Conservation (phyloP, 2,329 filamentous ascomycete species). For the Clonostachys chloroleuca region DNA sequence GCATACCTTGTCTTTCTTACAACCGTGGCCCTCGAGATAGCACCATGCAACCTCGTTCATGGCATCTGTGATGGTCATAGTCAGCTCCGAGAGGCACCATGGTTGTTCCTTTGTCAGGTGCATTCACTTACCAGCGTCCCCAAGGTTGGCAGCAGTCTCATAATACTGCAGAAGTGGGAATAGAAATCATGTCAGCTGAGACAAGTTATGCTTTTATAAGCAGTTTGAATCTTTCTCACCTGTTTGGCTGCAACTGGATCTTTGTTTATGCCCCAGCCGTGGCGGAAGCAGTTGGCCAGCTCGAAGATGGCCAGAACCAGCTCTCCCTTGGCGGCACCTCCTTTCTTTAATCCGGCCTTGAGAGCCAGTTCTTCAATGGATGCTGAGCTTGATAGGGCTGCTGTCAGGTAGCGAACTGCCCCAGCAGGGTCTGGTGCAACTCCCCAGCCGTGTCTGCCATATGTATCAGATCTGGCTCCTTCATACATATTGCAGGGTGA, state of each 20-base stretch:
- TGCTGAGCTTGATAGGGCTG: constrained; percentile 86
- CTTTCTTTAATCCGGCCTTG: constrained; percentile 83
- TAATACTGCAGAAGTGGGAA: constrained; percentile 66
- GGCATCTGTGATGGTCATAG: constrained; percentile 58
- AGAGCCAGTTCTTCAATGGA: constrained; percentile 82
- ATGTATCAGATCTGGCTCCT: background rate
- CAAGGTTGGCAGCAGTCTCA: constrained; percentile 93
- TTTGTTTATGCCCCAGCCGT: constrained; percentile 88
- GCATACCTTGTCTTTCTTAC: constrained; percentile 97
- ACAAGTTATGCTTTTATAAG: background rate
- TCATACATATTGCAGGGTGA: background rate
- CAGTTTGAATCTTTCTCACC: constrained; percentile 30
- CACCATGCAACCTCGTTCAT: constrained; percentile 98
- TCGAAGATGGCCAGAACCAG: constrained; percentile 95
- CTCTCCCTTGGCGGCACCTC: constrained; percentile 92
- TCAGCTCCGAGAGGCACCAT: background rate
- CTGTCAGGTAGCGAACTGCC: constrained; percentile 80
- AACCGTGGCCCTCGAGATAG: constrained; percentile 93
- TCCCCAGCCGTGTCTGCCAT: constrained; percentile 86
- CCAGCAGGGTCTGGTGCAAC: constrained; percentile 66
- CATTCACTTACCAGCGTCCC: constrained; percentile 65
- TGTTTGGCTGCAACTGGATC: constrained; percentile 81
- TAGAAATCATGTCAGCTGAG: background rate
- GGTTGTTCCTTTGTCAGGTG: background rate
- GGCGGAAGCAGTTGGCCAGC: constrained; percentile 85